Evolutionary conservation across 441 rosid genomes (phyloP).

Genomic region (Dalechampia spathulata): DNA sequence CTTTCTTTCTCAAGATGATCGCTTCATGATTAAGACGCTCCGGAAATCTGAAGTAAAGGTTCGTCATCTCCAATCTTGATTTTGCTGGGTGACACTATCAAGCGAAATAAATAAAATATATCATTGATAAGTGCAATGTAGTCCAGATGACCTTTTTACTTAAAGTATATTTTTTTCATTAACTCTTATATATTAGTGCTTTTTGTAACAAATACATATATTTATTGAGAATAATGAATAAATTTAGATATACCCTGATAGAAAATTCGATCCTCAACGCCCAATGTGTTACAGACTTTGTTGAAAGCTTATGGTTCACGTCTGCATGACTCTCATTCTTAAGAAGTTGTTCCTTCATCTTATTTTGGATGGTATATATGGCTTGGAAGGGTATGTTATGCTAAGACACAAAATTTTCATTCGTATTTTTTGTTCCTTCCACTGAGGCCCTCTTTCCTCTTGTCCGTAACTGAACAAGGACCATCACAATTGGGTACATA

Average conservation of each 20-base stretch:
- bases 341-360: too few relatives aligned
- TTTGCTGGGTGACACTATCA: not conserved
- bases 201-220: not conserved
- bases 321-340: too few relatives aligned
- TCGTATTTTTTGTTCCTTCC: too few relatives aligned
- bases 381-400: too few relatives aligned
- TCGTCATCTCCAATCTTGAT: constrained; percentile 23
- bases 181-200: not conserved
- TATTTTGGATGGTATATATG: too few relatives aligned
- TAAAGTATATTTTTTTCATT: not conserved
- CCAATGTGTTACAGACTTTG: too few relatives aligned
- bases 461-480: too few relatives aligned
- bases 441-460: too few relatives aligned
- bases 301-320: too few relatives aligned
- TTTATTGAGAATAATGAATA: not conserved
- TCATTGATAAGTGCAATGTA: not conserved
- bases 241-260: not conserved
- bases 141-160: not conserved
- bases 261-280: not conserved
- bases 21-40: constrained; percentile 98
- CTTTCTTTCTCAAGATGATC: constrained; percentile 93
- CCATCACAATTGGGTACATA: too few relatives aligned
- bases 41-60: constrained; percentile 98
- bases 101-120: not conserved
- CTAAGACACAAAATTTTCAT: too few relatives aligned